Base-by-base conservation (phyloP, 1,284 basidiomycete species). In the Cutaneotrichosporon sp. region DNA sequence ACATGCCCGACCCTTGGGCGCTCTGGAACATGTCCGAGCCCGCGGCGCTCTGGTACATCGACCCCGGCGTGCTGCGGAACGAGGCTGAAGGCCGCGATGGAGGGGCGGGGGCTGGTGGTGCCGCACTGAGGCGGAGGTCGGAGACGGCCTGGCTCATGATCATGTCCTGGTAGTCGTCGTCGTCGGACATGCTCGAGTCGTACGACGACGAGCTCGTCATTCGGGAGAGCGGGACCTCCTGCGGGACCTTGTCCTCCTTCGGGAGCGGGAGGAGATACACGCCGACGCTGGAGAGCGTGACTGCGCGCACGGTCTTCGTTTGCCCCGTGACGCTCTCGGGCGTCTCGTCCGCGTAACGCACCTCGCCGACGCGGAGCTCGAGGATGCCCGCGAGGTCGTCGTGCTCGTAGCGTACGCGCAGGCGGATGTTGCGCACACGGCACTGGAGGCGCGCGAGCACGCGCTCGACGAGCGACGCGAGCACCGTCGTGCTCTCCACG, bases 371-470 rank as follows among this genome's bases (percentile, higher is more conserved):
- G 8, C 71, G 66, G 16, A 81, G 53, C 49, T 79, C 77, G 22
- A 81, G 63, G 0, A 70, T 53, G 3, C 68, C 72, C 1, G 69
- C 67, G 29, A 67, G 65, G 18, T 61, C 51, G 36, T 76, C 68
- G 56, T 75, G 70, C 4, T 68, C 67, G 50, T 73, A 65, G 11
- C 66, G 62, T 2, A 79, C 58, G n/a, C 74, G 61, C 43, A 95
- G 80, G 63, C 81, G 84, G 36, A 88, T 84, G 69, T 91, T 86
- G 25, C 81, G 75, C 27, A 89, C 89, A 67, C 87, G 86, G 71
- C 92, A 89, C 66, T 90, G 85, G 68, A 97, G 89, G 62, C 89
- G 84, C 10, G 91, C 86, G 14, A 97, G 84, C 4, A 97, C 81
- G 14, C 88, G 84, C 75, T 95, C 92, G 52, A 95, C 87, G 47